phyloP scores from a whole-genome alignment of 2,329 filamentous ascomycete genomes.

The Calonectria pauciramosa region DNA sequence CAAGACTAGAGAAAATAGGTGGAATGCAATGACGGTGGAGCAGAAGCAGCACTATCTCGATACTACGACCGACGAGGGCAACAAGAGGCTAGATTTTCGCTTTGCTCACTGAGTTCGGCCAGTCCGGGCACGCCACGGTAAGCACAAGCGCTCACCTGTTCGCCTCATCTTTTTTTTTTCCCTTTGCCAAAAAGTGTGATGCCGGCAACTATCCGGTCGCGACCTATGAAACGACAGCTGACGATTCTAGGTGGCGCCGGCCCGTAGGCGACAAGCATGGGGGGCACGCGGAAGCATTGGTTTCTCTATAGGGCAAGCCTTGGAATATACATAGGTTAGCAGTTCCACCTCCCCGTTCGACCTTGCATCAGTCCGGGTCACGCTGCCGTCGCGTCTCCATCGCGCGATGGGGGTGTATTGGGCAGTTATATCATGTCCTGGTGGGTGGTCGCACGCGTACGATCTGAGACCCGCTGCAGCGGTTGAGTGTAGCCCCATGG shows the following conservation, averaged over 20 bases:
- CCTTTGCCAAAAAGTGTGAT: background rate
- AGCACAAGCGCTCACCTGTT: conserved; percentile 13
- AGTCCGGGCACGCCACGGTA: conserved; percentile 14
- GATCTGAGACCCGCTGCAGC: conserved; percentile 33
- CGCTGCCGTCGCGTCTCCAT: conserved; percentile 21
- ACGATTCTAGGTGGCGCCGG: conserved; percentile 11
- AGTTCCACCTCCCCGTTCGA: conserved; percentile 24
- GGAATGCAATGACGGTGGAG: conserved; percentile 28
- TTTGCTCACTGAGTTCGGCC: conserved; percentile 24
- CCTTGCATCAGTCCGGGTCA: conserved; percentile 14
- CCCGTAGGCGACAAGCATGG: background rate
- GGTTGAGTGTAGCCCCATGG: conserved; percentile 32
- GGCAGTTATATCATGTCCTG: conserved; percentile 17
- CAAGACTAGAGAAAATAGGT: conserved; percentile 21
- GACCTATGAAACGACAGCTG: conserved; percentile 6
- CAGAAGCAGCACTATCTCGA: conserved; percentile 10
- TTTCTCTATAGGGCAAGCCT: background rate
- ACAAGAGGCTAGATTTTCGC: conserved; percentile 31
- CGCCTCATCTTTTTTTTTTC: background rate
- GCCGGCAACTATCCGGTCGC: conserved; percentile 24
- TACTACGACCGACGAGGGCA: conserved; percentile 30
- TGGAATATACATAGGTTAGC: conserved; percentile 8
- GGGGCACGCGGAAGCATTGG: background rate
- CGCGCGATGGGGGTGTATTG: conserved; percentile 18
- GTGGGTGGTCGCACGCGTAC: conserved; percentile 14